phyloP scores from a whole-genome alignment of 1,139 yeast species.

The Taiozyma onychis region DNA sequence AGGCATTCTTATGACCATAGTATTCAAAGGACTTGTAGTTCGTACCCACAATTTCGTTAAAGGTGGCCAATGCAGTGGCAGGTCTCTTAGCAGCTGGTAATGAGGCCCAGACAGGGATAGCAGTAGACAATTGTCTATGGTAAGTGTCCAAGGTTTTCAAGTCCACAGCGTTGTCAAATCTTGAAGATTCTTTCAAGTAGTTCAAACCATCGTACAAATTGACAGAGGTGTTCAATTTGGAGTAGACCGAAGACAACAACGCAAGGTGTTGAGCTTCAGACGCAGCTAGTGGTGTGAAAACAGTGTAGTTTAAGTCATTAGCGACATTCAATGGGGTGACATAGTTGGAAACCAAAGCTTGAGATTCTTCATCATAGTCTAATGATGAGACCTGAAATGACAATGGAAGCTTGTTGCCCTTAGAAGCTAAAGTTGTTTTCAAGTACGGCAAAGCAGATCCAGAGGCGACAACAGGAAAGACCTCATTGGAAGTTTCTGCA shows the following conservation, averaged over 20 bases:
- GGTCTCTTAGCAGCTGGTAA: constrained; percentile 32
- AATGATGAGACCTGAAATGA: constrained; percentile 70
- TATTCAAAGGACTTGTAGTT: constrained; percentile 63
- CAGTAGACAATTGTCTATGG: constrained; percentile 33
- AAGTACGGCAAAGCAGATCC: constrained; percentile 63
- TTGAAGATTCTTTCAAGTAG: constrained; percentile 51
- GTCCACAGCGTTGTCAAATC: constrained; percentile 41
- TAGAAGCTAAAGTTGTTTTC: constrained; percentile 46
- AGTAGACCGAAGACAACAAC: constrained; percentile 59
- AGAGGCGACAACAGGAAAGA: constrained; percentile 53
- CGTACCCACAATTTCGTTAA: constrained; percentile 56
- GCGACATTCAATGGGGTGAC: constrained; percentile 61
- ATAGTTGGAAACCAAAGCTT: constrained; percentile 60
- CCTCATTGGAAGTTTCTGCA: constrained; percentile 22
- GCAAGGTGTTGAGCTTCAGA: constrained; percentile 66
- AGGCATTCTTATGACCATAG: constrained; percentile 54
- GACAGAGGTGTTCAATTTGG: constrained; percentile 56
- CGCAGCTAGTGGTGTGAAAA: constrained; percentile 60
- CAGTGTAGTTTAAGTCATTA: constrained; percentile 60
- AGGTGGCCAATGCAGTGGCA: constrained; percentile 41
- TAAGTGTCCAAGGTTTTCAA: constrained; percentile 39
- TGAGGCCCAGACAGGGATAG: constrained; percentile 21
- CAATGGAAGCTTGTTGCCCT: constrained; percentile 43
- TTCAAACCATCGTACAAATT: constrained; percentile 79
- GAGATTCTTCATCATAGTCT: constrained; percentile 52